Evolutionary conservation across 257 asterid species (phyloP).

Genomic region (Ocimum tenuiflorum): DNA sequence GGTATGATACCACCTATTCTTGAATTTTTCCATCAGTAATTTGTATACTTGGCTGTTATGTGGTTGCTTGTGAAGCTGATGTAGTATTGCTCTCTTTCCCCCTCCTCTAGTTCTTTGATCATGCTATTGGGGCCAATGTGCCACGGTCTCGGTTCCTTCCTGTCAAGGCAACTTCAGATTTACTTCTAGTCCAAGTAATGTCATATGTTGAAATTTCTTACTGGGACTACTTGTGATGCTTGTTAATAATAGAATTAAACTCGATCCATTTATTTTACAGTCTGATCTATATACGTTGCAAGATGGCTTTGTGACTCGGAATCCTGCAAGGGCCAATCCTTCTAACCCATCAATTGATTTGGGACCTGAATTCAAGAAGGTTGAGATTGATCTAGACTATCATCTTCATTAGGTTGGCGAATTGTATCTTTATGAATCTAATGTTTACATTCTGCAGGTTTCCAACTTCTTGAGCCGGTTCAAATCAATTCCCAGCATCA

Average conservation of each 20-base stretch:
- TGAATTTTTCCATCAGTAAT: not conserved
- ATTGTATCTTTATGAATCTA: not conserved
- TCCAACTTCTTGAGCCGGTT: constrained; percentile 72
- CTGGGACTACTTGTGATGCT: not conserved
- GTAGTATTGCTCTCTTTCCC: too few species aligned
- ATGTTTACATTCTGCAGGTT: constrained; percentile 37
- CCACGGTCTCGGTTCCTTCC: constrained; percentile 99
- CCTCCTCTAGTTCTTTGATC: constrained; percentile 65
- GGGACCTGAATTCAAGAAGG: constrained; percentile 99
- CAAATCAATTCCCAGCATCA: constrained; percentile 92
- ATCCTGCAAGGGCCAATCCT: constrained; percentile 72
- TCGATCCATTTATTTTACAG: constrained; percentile 34
- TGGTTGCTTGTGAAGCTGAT: not conserved
- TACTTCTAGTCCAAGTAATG: constrained; percentile 86
- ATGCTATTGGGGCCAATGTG: constrained; percentile 85
- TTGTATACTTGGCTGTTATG: too few species aligned
- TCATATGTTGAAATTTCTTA: not conserved
- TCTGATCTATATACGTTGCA: constrained; percentile 57
- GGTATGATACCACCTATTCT: constrained; percentile 37
- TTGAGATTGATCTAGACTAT: constrained; percentile 20
- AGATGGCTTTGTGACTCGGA: constrained; percentile 71
- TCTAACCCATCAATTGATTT: constrained; percentile 78
- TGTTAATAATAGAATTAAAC: constrained; percentile 15
- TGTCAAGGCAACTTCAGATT: constrained; percentile 86
- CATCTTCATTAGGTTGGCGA: not conserved